Percentiles rank a stretch among this genome's conserved stretches.
phyloP scores from a whole-genome alignment of 73 alveolate species.

The Paramecium caudatum region DNA sequence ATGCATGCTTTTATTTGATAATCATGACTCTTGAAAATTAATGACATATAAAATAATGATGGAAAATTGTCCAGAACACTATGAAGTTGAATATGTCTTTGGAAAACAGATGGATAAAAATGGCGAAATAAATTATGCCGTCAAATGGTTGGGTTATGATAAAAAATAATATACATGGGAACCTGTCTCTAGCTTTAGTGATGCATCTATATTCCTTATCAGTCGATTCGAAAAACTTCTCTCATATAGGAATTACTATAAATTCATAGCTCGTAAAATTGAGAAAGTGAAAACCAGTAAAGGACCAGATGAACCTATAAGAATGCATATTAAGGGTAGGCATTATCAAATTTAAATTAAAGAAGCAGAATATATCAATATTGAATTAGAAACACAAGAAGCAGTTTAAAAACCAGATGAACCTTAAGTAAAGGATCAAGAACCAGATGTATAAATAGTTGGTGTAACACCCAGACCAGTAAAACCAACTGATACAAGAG shows the following conservation, averaged over 20 bases:
- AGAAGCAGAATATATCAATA: constrained; percentile 18
- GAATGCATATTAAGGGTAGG: constrained; percentile 9
- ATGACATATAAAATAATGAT: background rate
- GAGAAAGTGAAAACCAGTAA: background rate
- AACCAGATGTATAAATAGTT: background rate
- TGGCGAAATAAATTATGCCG: background rate
- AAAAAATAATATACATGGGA: constrained; percentile 41
- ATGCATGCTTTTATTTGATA: constrained; percentile 38
- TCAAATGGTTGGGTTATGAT: constrained; percentile 34
- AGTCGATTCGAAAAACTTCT: constrained; percentile 43
- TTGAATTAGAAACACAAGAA: constrained; percentile 22
- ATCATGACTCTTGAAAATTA: background rate
- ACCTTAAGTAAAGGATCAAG: background rate
- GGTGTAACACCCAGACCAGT: background rate
- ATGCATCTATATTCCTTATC: background rate
- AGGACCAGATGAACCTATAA: constrained; percentile 20
- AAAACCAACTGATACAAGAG: background rate
- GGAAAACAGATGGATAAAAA: background rate
- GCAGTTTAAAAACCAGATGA: background rate
- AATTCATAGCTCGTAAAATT: background rate
- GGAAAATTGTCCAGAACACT: constrained; percentile 29
- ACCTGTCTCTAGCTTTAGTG: constrained; percentile 25
- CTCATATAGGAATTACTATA: constrained; percentile 10
- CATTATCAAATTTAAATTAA: background rate
- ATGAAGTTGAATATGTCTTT: constrained; percentile 41